Base-by-base conservation (phyloP, 176 grass and related monocot species). In the Cenchrus purpureus region DNA sequence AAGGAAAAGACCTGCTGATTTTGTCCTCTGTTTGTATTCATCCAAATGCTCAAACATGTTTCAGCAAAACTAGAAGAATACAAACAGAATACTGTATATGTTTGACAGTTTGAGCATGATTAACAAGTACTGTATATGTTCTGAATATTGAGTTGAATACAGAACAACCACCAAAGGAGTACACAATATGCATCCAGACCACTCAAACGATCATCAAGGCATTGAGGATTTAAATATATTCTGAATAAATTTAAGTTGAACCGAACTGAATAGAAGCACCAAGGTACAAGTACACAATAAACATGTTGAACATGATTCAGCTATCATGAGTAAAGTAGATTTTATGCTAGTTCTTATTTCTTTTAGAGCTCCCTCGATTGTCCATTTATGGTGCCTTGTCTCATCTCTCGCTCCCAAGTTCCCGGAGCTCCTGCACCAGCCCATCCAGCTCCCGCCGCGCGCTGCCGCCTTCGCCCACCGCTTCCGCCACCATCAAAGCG, bases 391-490 rank as follows among this genome's bases (percentile, higher is more conserved):
- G 32, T 42, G 37, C 16, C 15, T 65, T 14, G 29, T 34, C 63
- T 44, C 11, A 45, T 45, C 67, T n/a, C 67, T 17, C 3, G 67
- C 8, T 10, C 48, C 42, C 40, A 48, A 71, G 68, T 12, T 22
- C 43, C 43, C 67, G 19, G 6, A 74, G 71, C 22, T 74, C 22
- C 48, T 74, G 13, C 49, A 74, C 51, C 14, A 75, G 51, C 15
- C 73, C 50, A 37, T 75, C 73, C 14, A 75, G 51, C 51, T 75
- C 73, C 73, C 14, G 51, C 73, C 29, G 50, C 73, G 51, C 5
- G 73, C 51, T 75, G 8, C 73, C 51, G 10, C 73, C 51, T 56
- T 75, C 51, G 3, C 28, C 73, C 5, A 37, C 16, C 51, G 29
- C 10, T 10, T 77, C 34, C 17, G 19, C 54, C 34, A 77, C 19